phyloP scores from a whole-genome alignment of 441 rosid species.

The Capsella rubella region DNA sequence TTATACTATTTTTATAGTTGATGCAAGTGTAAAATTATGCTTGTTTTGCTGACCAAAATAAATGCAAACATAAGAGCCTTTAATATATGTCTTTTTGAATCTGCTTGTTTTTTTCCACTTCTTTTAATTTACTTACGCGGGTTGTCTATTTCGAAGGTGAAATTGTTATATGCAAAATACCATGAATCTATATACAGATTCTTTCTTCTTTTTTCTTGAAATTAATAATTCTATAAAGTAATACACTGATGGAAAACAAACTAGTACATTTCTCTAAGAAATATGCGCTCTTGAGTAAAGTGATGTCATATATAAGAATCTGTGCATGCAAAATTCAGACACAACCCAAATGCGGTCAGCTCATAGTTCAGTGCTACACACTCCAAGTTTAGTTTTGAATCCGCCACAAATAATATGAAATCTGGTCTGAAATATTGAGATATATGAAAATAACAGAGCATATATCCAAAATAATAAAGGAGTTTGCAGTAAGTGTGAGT shows the following conservation, averaged over 20 bases:
- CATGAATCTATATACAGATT: background rate
- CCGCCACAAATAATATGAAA: background rate
- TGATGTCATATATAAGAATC: background rate
- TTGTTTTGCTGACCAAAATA: conserved; percentile 33
- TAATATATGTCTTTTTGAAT: conserved; percentile 16
- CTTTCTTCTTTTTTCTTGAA: background rate
- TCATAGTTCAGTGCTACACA: too few species aligned
- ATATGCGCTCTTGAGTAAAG: background rate
- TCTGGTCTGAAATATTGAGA: background rate
- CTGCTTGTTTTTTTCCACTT: conserved; percentile 21
- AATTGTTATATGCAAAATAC: background rate
- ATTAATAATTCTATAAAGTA: background rate
- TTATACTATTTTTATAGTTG: background rate
- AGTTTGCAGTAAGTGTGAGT: background rate
- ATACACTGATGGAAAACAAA: background rate
- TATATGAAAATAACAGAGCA: background rate
- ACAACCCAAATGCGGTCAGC: background rate
- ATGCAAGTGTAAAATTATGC: conserved; percentile 30
- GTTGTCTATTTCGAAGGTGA: conserved; percentile 23
- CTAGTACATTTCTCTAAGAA: background rate
- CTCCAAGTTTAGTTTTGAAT: too few species aligned
- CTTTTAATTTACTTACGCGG: conserved; percentile 15
- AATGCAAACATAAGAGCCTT: conserved; percentile 8
- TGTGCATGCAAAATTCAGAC: background rate
- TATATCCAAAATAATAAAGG: background rate